Conservation (phyloP, 306 rosid genomes). For the Cyclanthera cordifolia region DNA sequence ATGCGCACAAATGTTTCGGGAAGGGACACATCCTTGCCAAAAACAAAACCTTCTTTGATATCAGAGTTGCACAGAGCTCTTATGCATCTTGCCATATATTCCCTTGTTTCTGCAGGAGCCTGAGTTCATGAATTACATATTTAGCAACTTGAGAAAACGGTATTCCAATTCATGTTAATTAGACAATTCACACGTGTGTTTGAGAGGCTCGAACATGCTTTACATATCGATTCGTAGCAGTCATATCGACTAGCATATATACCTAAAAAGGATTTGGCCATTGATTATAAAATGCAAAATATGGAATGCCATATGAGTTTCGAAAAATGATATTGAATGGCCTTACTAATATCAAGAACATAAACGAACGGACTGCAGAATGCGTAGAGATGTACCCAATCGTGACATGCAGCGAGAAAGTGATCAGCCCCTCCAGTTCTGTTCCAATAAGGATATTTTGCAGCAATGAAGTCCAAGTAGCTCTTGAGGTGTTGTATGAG, state of each 20-base stretch:
- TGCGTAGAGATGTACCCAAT: constrained; percentile 59
- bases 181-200: neutral
- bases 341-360: neutral
- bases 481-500: constrained; percentile 53
- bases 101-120: constrained; percentile 79
- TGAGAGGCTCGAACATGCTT: neutral
- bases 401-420: constrained; percentile 95
- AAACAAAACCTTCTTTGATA: constrained; percentile 72
- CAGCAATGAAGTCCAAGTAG: constrained; percentile 40
- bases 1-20: constrained; percentile 61
- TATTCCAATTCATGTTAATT: neutral
- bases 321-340: neutral
- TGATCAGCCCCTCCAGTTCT: constrained; percentile 87
- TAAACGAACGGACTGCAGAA: neutral
- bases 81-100: constrained; percentile 51
- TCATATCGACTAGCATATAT: too few relatives aligned
- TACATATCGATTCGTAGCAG: too few relatives aligned
- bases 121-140: constrained; percentile 12
- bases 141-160: too few relatives aligned
- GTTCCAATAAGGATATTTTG: constrained; percentile 76
- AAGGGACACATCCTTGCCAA: constrained; percentile 84
- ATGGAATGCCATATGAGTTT: too few relatives aligned
- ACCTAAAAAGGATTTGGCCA: too few relatives aligned
- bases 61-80: constrained; percentile 93
- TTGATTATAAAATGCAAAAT: too few relatives aligned